Percentiles rank a stretch among this genome's conserved stretches.
Conservation (phyloP, 805 yeast species). For the Candida ponderosae region DNA sequence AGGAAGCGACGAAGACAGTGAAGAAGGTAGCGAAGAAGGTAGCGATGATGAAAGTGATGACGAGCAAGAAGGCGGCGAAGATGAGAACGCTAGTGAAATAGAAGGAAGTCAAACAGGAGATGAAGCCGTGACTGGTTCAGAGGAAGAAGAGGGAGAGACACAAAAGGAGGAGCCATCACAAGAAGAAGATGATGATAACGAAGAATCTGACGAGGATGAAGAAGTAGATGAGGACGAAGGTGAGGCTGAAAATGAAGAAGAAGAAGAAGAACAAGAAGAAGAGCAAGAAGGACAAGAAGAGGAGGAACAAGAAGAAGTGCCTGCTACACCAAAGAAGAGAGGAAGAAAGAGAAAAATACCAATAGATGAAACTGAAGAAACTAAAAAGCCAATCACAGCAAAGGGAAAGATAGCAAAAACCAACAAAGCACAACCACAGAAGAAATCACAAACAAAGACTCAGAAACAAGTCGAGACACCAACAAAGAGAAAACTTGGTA, state of each 20-base stretch:
- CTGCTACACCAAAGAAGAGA: neutral
- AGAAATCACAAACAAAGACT: neutral
- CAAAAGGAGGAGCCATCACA: too few species aligned
- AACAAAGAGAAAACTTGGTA: slow-evolving; percentile 11
- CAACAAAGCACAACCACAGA: neutral
- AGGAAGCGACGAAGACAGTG: slow-evolving; percentile 5
- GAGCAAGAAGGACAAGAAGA: slow-evolving; percentile 2
- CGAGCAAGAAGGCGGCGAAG: slow-evolving; percentile 1
- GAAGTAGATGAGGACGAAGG: slow-evolving; percentile 1
- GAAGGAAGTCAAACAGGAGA: too few species aligned
- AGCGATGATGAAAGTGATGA: slow-evolving; percentile 2
- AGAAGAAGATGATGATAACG: slow-evolving; percentile 3
- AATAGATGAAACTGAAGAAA: neutral
- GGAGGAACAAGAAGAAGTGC: slow-evolving; percentile 2
- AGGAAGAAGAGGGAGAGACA: too few species aligned
- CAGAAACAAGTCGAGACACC: slow-evolving; percentile 6
- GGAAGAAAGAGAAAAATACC: neutral
- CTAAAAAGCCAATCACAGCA: neutral
- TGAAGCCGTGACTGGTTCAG: too few species aligned
- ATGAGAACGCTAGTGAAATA: neutral
- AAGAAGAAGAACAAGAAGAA: slow-evolving; percentile 7
- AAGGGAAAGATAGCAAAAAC: neutral
- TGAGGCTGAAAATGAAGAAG: slow-evolving; percentile 8
- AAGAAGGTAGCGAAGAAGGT: slow-evolving; percentile 4
- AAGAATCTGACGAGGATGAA: slow-evolving; percentile 2